Conservation (phyloP, 2,329 filamentous ascomycete species). For the Aspergillus sp. region DNA sequence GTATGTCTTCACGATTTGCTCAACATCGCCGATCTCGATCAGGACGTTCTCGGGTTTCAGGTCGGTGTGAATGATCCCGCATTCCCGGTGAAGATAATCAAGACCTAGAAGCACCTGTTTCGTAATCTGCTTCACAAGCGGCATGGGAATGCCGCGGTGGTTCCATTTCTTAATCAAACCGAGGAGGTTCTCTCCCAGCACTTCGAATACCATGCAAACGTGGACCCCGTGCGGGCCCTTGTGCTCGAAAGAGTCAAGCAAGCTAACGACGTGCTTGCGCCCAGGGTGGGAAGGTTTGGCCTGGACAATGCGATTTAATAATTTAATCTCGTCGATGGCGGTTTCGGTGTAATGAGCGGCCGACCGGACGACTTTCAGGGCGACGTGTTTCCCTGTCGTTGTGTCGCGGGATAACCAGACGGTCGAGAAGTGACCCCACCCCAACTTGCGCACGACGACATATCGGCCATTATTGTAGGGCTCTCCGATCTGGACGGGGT, state of each 20-base stretch:
- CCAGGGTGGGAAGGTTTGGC: conserved; percentile 94
- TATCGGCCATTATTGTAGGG: conserved; percentile 98
- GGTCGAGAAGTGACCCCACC: conserved; percentile 99
- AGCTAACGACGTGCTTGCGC: conserved; percentile 89
- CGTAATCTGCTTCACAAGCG: conserved; percentile 96
- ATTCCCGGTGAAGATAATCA: conserved; percentile 95
- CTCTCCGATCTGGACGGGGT: conserved; percentile 91
- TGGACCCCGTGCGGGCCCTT: conserved; percentile 95
- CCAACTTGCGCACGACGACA: conserved; percentile 91
- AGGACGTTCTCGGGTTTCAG: conserved; percentile 97
- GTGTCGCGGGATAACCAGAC: conserved; percentile 87
- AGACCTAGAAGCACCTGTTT: conserved; percentile 95
- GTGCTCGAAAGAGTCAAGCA: conserved; percentile 96
- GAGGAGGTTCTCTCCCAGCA: conserved; percentile 89
- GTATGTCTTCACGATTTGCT: conserved; percentile 95
- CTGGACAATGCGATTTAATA: conserved; percentile 93
- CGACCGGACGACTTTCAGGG: conserved; percentile 94
- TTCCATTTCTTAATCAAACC: conserved; percentile 99
- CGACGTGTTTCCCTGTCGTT: conserved; percentile 86
- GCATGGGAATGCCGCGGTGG: conserved; percentile 93
- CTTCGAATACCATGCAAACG: conserved; percentile 99
- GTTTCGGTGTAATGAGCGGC: conserved; percentile 99
- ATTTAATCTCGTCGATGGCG: conserved; percentile 97
- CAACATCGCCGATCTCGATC: conserved; percentile 97
- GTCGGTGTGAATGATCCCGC: conserved; percentile 98